phyloP scores from a whole-genome alignment of 371 early-diverging fungal species.

The Mucor circinelloides region DNA sequence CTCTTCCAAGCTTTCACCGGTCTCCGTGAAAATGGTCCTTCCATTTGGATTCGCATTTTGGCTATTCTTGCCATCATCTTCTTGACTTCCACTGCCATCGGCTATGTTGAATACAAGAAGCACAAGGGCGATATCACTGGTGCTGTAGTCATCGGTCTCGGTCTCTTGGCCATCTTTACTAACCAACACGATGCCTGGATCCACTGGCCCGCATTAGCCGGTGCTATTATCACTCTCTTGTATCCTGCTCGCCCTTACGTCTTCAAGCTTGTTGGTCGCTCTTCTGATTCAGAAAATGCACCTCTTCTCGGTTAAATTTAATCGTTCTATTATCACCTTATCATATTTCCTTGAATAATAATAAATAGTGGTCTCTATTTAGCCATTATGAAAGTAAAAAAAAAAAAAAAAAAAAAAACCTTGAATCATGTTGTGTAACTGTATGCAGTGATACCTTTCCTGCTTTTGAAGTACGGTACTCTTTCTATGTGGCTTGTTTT shows the following conservation, averaged over 20 bases:
- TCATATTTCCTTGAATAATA: background rate
- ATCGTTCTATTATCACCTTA: background rate
- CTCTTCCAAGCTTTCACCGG: constrained; percentile 61
- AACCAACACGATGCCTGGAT: constrained; percentile 48
- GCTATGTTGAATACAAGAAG: constrained; percentile 69
- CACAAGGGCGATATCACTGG: constrained; percentile 68
- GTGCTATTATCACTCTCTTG: constrained; percentile 54
- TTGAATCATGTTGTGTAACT: constrained; percentile 2
- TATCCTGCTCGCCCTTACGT: constrained; percentile 59
- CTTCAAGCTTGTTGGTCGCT: constrained; percentile 47
- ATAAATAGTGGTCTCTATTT: background rate
- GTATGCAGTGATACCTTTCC: background rate
- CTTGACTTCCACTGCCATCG: constrained; percentile 63
- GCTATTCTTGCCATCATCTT: constrained; percentile 56
- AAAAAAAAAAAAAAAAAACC: background rate
- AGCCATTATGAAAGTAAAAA: background rate
- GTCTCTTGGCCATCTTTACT: constrained; percentile 49
- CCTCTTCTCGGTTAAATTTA: constrained; percentile 34
- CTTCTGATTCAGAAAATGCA: constrained; percentile 27
- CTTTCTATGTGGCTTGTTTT: background rate
- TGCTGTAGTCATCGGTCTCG: constrained; percentile 56
- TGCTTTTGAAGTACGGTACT: background rate
- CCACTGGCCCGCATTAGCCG: constrained; percentile 56
- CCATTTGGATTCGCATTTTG: constrained; percentile 50
- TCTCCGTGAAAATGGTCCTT: constrained; percentile 47